Conservation (phyloP, 352 stramenopile species). For the Blastocystis sp. region DNA sequence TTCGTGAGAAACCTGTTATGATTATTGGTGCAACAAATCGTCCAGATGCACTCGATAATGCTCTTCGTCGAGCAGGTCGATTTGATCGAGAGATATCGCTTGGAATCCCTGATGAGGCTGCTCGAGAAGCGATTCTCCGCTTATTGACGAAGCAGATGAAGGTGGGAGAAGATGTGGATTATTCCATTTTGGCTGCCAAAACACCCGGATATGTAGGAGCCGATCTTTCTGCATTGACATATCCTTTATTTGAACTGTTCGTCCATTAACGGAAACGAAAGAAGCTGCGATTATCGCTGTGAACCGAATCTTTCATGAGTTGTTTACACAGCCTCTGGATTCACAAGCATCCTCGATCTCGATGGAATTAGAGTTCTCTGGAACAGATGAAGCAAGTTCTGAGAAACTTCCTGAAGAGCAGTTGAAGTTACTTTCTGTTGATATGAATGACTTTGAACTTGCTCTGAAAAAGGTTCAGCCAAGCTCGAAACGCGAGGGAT, state of each 20-base stretch:
- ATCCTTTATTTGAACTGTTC: background rate
- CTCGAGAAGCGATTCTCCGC: constrained; percentile 84
- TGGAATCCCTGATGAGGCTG: constrained; percentile 88
- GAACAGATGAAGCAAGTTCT: background rate
- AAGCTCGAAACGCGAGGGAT: constrained; percentile 93
- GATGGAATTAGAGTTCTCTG: background rate
- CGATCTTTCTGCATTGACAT: constrained; percentile 87
- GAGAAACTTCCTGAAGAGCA: constrained; percentile 76
- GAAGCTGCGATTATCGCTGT: constrained; percentile 94
- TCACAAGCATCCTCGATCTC: background rate
- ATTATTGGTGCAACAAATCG: constrained; percentile 95
- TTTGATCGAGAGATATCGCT: constrained; percentile 97
- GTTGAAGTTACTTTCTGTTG: constrained; percentile 84
- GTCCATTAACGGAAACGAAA: constrained; percentile 70
- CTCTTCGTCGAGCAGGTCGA: constrained; percentile 85
- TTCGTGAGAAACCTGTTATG: constrained; percentile 82
- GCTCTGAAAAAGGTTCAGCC: constrained; percentile 93
- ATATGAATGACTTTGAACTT: constrained; percentile 89
- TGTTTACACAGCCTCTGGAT: background rate
- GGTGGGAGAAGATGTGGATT: constrained; percentile 86
- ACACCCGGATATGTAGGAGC: constrained; percentile 95
- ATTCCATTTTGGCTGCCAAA: constrained; percentile 79
- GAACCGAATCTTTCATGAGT: constrained; percentile 86
- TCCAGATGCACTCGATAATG: constrained; percentile 89
- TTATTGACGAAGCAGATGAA: constrained; percentile 87